phyloP scores from a whole-genome alignment of 2,329 filamentous ascomycete genomes.

The Lojkania enalia region DNA sequence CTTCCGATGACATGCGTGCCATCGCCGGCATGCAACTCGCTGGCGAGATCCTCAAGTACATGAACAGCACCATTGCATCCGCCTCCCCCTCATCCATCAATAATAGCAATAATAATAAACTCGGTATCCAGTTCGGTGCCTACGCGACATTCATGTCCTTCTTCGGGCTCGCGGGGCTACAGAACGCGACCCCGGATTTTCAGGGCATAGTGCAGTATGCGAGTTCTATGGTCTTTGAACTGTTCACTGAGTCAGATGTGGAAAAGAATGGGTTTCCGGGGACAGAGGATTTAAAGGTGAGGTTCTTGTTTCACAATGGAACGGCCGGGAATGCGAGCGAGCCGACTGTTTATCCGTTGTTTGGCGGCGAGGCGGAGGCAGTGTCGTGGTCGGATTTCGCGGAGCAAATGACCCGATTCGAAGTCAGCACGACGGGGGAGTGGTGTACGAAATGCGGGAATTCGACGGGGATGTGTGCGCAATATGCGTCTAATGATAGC shows the following conservation, averaged over 20 bases:
- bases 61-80: constrained; percentile 49
- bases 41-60: constrained; percentile 49
- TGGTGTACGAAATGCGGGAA: constrained; percentile 82
- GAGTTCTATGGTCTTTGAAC: constrained; percentile 78
- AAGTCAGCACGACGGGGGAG: constrained; percentile 63
- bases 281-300: constrained; percentile 57
- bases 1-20: constrained; percentile 52
- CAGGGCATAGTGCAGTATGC: constrained; percentile 82
- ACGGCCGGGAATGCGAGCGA: constrained; percentile 52
- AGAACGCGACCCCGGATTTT: constrained; percentile 62
- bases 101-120: constrained; percentile 46
- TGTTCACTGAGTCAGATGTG: constrained; percentile 54
- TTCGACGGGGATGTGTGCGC: constrained; percentile 67
- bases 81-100: constrained; percentile 30
- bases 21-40: constrained; percentile 54
- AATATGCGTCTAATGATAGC: constrained; percentile 34
- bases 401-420: constrained; percentile 64
- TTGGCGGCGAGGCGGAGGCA: constrained; percentile 58
- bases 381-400: constrained; percentile 73
- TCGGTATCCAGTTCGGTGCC: constrained; percentile 62
- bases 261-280: constrained; percentile 47
- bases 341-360: constrained; percentile 61
- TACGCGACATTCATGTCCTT: constrained; percentile 65
- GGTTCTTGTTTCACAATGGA: constrained; percentile 67
- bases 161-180: constrained; percentile 61